Percentiles rank a stretch among this genome's conserved stretches.
These are phyloP conservation scores for Perkinsus marinus DNA, from an alignment of 169 alveolate genomes.

Conservation along the genomic window DNA sequence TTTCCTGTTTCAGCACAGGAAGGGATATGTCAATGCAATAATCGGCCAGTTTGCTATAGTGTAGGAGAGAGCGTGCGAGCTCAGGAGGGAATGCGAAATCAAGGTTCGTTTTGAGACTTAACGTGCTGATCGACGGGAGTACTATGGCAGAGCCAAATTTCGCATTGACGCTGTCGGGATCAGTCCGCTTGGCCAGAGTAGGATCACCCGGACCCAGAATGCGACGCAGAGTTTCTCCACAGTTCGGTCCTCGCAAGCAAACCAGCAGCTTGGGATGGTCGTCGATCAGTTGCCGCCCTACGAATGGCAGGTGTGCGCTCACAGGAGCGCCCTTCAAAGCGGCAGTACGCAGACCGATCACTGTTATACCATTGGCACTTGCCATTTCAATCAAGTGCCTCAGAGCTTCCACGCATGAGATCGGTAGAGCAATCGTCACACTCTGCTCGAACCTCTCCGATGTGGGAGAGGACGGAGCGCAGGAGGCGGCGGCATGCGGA, in stretches of 20 bases:
- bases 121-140: not conserved
- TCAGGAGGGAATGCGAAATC: not conserved
- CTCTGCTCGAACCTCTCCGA: not conserved
- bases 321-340: not conserved
- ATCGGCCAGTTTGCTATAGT: not conserved
- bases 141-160: not conserved
- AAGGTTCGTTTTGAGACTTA: not conserved
- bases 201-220: not conserved
- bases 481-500: not conserved
- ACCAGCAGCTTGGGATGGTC: not conserved
- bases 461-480: not conserved
- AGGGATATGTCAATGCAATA: not conserved
- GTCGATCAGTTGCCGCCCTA: not conserved
- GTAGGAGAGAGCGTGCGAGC: not conserved
- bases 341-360: not conserved
- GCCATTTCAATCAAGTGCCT: not conserved
- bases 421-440: not conserved
- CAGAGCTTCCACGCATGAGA: not conserved
- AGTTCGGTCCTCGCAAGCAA: not conserved
- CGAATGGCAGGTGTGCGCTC: not conserved
- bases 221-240: not conserved
- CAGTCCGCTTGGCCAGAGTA: not conserved
- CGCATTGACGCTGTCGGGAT: not conserved
- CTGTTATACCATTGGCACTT: not conserved
- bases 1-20: not conserved